These are phyloP conservation scores for Schoenoplectus tabernaemontani DNA, from an alignment of 202 grass and related monocot species.

Conservation along the genomic window DNA sequence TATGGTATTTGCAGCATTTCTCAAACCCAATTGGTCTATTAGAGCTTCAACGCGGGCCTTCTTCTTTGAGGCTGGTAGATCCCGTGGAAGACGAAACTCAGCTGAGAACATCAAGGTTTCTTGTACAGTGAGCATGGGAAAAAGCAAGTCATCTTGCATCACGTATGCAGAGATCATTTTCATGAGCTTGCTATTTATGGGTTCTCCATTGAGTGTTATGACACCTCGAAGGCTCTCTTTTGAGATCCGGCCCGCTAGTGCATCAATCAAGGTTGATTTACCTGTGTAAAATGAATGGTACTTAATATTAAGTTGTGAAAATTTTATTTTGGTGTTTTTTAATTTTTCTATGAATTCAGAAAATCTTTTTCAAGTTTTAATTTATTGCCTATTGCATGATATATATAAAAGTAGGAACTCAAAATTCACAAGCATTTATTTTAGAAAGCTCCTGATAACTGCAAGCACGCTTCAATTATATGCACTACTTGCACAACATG, in stretches of 20 bases:
- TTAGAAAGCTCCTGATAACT: too few species aligned
- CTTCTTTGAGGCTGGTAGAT: conserved; percentile 33
- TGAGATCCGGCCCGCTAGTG: conserved; percentile 42
- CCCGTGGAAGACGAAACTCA: conserved; percentile 58
- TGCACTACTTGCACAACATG: too few species aligned
- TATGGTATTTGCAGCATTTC: conserved; percentile 53
- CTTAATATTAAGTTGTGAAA: neutral
- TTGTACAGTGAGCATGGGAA: conserved; percentile 81
- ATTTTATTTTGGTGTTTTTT: neutral
- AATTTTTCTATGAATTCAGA: neutral
- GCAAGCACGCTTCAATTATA: too few species aligned
- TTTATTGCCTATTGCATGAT: neutral
- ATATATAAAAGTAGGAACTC: too few species aligned
- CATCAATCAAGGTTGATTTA: conserved; percentile 82
- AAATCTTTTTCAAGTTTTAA: neutral
- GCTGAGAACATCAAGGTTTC: conserved; percentile 74
- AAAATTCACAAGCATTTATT: neutral
- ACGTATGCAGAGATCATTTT: conserved; percentile 68
- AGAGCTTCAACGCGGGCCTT: conserved; percentile 50
- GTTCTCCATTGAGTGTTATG: conserved; percentile 53
- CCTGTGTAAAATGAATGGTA: conserved; percentile 13
- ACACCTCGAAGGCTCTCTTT: conserved; percentile 43
- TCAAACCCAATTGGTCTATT: conserved; percentile 65
- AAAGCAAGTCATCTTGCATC: conserved; percentile 89
- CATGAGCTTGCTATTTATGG: conserved; percentile 40